A percentile compares a stretch with the other conserved stretches of the same genome.
Evolutionary conservation across 2,329 filamentous ascomycete genomes (phyloP).

Genomic region (Xylariales sp.): DNA sequence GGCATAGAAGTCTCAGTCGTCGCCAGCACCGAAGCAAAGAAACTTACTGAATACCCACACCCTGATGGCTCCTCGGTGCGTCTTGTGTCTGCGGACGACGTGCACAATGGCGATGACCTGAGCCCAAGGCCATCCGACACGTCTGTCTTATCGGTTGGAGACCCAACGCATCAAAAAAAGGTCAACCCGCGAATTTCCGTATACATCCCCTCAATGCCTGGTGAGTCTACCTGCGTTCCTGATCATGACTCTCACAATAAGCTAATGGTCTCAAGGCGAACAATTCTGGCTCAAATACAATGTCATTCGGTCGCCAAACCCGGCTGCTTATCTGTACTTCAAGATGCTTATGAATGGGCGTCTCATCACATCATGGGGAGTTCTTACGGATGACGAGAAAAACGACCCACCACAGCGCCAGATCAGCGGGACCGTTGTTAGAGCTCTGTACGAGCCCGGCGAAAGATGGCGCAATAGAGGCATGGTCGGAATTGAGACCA

Average conservation of each 20-base stretch:
- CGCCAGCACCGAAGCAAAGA: conserved; percentile 28
- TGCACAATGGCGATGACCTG: background rate
- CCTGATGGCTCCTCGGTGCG: conserved; percentile 44
- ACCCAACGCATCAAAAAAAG: conserved; percentile 27
- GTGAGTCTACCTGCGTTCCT: conserved; percentile 26
- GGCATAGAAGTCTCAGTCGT: conserved; percentile 43
- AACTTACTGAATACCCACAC: conserved; percentile 50
- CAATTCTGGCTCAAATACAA: conserved; percentile 50
- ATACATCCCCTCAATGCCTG: conserved; percentile 51
- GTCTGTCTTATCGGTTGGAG: conserved; percentile 22
- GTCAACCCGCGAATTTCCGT: conserved; percentile 43
- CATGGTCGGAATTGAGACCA: conserved; percentile 39
- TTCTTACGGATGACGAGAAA: conserved; percentile 13
- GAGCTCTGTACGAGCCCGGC: conserved; percentile 45
- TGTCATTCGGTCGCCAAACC: conserved; percentile 30
- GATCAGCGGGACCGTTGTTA: conserved; percentile 35
- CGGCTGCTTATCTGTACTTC: conserved; percentile 44
- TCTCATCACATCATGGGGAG: conserved; percentile 48
- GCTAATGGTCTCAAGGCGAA: conserved; percentile 31
- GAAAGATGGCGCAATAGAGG: conserved; percentile 35
- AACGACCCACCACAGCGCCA: conserved; percentile 12
- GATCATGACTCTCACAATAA: background rate
- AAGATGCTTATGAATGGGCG: conserved; percentile 52
- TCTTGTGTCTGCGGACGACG: conserved; percentile 20
- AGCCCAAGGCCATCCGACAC: conserved; percentile 11